Conservation (phyloP, 495 filamentous ascomycete species). For the Aspergillus sclerotioniger region DNA sequence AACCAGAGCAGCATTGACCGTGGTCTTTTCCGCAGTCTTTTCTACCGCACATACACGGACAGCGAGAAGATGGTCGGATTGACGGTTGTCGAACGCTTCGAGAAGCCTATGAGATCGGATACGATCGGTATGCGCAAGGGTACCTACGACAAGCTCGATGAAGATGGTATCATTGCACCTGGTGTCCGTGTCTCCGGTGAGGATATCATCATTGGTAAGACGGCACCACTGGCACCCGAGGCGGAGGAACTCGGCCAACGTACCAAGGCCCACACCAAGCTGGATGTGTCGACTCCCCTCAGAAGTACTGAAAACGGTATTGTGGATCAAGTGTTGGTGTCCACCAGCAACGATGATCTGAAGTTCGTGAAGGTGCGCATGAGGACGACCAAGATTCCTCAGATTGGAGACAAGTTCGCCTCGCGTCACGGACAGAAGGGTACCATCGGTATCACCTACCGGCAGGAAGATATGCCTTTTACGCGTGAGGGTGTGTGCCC, state of each 20-base stretch:
- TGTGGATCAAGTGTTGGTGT: constrained; percentile 87
- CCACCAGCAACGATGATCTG: constrained; percentile 79
- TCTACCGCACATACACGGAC: constrained; percentile 95
- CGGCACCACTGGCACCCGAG: constrained; percentile 86
- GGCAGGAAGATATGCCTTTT: constrained; percentile 99
- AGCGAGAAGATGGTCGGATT: constrained; percentile 92
- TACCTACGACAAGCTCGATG: constrained; percentile 96
- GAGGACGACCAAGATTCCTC: constrained; percentile 94
- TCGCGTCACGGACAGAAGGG: constrained; percentile 99
- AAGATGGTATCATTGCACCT: constrained; percentile 89
- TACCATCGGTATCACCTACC: constrained; percentile 96
- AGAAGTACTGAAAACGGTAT: constrained; percentile 96
- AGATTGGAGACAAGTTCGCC: constrained; percentile 99
- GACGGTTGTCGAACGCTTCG: constrained; percentile 84
- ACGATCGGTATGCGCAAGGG: constrained; percentile 90
- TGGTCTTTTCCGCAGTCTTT: constrained; percentile 93
- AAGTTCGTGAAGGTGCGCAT: constrained; percentile 97
- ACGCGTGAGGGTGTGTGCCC: constrained; percentile 86
- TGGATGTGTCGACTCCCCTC: constrained; percentile 91
- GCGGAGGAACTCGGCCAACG: constrained; percentile 91
- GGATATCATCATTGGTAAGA: constrained; percentile 99
- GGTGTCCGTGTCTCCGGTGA: constrained; percentile 94
- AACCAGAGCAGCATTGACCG: constrained; percentile 98
- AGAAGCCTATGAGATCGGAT: constrained; percentile 86
- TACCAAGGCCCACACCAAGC: constrained; percentile 83